Percentiles rank a stretch among this genome's conserved stretches.
phyloP scores from a whole-genome alignment of 139 green algal genomes.

The Chlamydomonas sphaeroides region DNA sequence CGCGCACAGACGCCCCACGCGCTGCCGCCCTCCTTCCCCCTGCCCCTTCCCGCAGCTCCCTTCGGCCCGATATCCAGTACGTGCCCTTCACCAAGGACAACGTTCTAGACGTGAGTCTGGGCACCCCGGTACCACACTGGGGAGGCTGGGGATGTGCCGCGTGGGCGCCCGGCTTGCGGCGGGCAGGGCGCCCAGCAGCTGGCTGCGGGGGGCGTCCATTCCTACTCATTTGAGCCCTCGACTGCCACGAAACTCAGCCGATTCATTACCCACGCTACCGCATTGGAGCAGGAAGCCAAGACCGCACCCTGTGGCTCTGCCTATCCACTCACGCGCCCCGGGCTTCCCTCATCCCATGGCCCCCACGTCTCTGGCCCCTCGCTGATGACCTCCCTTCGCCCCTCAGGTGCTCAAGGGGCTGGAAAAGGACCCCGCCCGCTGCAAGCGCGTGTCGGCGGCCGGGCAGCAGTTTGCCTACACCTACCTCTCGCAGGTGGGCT shows the following conservation, averaged over 20 bases:
- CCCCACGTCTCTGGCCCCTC: too few relatives aligned
- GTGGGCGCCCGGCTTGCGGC: neutral
- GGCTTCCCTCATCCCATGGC: too few relatives aligned
- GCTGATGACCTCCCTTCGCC: too few relatives aligned
- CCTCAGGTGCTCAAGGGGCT: constrained; percentile 6
- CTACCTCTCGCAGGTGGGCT: neutral
- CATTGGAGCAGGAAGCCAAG: too few relatives aligned
- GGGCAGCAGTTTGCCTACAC: constrained; percentile 38
- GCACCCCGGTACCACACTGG: too few relatives aligned
- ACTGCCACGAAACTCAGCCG: too few relatives aligned
- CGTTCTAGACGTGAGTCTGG: constrained; percentile 5
- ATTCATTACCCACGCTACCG: too few relatives aligned
- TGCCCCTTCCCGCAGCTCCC: constrained; percentile 13
- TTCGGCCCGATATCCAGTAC: constrained; percentile 27
- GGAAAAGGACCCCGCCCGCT: constrained; percentile 2
- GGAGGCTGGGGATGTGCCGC: neutral
- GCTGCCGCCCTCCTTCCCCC: neutral
- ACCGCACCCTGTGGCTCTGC: too few relatives aligned
- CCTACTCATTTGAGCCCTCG: too few relatives aligned
- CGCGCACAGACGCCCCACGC: too few relatives aligned
- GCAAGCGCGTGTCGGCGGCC: neutral
- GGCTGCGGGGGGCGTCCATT: neutral
- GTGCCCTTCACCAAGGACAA: constrained; percentile 40
- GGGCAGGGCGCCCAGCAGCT: neutral
- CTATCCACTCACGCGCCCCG: too few relatives aligned